Evolutionary conservation across 2,329 filamentous ascomycete species (phyloP).

Genomic region (Neonectria neomacrospora): DNA sequence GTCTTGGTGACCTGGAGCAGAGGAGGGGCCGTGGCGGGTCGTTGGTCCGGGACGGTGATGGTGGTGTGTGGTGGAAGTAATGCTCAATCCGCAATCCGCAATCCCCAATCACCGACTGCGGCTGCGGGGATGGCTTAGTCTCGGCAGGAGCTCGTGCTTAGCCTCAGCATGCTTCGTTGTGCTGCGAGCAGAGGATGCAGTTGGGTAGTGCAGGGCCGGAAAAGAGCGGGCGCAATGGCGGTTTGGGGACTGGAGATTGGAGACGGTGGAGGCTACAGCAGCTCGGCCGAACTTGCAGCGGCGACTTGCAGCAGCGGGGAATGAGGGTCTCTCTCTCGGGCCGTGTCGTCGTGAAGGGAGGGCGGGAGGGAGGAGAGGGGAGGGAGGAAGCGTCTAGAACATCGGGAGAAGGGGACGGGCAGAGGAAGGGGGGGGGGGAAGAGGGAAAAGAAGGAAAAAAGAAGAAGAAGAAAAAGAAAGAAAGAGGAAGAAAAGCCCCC

Average conservation of each 20-base stretch:
- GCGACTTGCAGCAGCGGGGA: constrained; percentile 9
- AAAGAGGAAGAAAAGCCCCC: background rate
- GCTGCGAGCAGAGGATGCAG: background rate
- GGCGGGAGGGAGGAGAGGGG: background rate
- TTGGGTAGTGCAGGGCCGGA: constrained; percentile 15
- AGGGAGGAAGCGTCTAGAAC: background rate
- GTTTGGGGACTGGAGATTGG: background rate
- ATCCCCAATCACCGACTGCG: constrained; percentile 38
- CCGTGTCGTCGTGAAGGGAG: background rate
- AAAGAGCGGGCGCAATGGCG: constrained; percentile 11
- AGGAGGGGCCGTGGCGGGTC: constrained; percentile 7
- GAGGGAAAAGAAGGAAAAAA: background rate
- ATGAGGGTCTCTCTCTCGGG: constrained; percentile 1
- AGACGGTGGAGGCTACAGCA: background rate
- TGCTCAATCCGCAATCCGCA: constrained; percentile 6
- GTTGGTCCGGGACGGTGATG: constrained; percentile 14
- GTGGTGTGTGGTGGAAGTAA: constrained; percentile 10
- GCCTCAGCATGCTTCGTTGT: constrained; percentile 26
- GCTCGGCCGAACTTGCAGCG: constrained; percentile 6
- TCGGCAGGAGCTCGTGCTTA: constrained; percentile 36
- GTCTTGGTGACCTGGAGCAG: background rate
- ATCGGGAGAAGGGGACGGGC: background rate
- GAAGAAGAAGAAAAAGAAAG: background rate
- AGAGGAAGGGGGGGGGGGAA: background rate
- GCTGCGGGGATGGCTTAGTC: constrained; percentile 42